A percentile compares a stretch with the other conserved stretches of the same genome.
These are phyloP conservation scores for Saccharomyces hybrid DNA, from an alignment of 1,139 yeast genomes.

Conservation along the genomic window DNA sequence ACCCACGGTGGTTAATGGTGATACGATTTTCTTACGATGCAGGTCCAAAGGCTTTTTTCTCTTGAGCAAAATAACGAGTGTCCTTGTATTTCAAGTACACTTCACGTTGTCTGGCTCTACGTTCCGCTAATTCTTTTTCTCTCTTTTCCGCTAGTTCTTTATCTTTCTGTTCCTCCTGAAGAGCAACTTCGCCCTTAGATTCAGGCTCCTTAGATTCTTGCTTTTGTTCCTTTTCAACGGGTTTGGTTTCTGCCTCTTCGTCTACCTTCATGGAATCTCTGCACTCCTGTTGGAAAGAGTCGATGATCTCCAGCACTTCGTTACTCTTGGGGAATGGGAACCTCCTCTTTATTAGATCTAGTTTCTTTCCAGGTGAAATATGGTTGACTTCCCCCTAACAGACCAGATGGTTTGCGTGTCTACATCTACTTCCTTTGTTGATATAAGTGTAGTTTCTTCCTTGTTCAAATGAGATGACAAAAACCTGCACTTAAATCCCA, in stretches of 20 bases:
- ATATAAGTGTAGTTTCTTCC: conserved; percentile 27
- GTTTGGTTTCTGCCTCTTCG: conserved; percentile 16
- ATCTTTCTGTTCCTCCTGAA: conserved; percentile 26
- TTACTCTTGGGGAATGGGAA: conserved; percentile 52
- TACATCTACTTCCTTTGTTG: conserved; percentile 9
- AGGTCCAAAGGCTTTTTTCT: conserved; percentile 71
- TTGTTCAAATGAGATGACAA: conserved; percentile 60
- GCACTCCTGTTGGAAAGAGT: conserved; percentile 39
- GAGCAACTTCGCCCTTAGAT: conserved; percentile 17
- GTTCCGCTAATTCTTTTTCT: conserved; percentile 18
- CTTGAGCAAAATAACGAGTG: conserved; percentile 69
- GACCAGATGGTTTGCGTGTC: conserved; percentile 24
- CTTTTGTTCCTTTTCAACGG: conserved; percentile 18
- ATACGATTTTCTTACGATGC: conserved; percentile 70
- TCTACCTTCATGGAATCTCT: conserved; percentile 25
- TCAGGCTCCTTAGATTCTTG: conserved; percentile 14
- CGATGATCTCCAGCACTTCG: conserved; percentile 48
- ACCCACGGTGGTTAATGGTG: conserved; percentile 96
- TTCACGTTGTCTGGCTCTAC: conserved; percentile 35
- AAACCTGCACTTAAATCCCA: conserved; percentile 91
- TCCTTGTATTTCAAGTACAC: conserved; percentile 55
- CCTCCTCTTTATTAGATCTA: conserved; percentile 53
- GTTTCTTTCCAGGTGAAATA: conserved; percentile 46
- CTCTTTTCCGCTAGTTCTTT: conserved; percentile 8
- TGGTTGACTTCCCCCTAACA: conserved; percentile 58